Percentiles rank a stretch among this genome's conserved stretches.
Evolutionary conservation across 441 rosid species (phyloP).

Genomic region (Populus hybrid): DNA sequence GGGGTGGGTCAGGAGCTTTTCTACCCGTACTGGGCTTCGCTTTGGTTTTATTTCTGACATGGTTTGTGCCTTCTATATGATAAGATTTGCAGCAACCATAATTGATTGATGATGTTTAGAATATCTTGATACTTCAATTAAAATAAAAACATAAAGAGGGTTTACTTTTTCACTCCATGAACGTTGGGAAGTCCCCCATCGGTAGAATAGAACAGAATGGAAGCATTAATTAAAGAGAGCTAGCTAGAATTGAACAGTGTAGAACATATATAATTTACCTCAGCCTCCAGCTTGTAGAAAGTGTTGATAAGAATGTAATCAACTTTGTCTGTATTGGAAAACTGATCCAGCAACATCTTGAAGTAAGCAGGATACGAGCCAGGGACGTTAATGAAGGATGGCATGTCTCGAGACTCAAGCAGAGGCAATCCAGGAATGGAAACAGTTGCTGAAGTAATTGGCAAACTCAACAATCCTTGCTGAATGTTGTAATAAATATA

Average conservation of each 20-base stretch:
- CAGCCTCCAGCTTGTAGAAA: conserved; percentile 53
- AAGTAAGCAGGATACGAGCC: conserved; percentile 56
- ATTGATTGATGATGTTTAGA: not conserved
- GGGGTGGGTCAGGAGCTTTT: not conserved
- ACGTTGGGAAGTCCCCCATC: no score
- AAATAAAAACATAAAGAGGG: no score
- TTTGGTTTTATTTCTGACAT: no score
- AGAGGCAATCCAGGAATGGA: conserved; percentile 18
- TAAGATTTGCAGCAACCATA: no score
- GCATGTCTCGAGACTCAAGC: conserved; percentile 56
- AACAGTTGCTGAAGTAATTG: not conserved
- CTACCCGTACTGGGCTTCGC: not conserved
- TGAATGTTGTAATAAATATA: conserved; percentile 18
- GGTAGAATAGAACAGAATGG: not conserved
- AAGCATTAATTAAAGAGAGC: not conserved
- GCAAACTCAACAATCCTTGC: not conserved
- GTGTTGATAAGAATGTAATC: conserved; percentile 56
- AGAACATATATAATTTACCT: conserved; percentile 26
- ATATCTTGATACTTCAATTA: no score
- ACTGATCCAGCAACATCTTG: conserved; percentile 51
- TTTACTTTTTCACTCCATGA: no score
- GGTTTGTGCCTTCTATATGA: not conserved
- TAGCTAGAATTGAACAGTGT: no score
- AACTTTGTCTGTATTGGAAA: conserved; percentile 46
- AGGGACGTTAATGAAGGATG: conserved; percentile 40